Percentiles rank a stretch among this genome's conserved stretches.
phyloP scores from a whole-genome alignment of 106 monocot species.

The Ottelia alismoides region DNA sequence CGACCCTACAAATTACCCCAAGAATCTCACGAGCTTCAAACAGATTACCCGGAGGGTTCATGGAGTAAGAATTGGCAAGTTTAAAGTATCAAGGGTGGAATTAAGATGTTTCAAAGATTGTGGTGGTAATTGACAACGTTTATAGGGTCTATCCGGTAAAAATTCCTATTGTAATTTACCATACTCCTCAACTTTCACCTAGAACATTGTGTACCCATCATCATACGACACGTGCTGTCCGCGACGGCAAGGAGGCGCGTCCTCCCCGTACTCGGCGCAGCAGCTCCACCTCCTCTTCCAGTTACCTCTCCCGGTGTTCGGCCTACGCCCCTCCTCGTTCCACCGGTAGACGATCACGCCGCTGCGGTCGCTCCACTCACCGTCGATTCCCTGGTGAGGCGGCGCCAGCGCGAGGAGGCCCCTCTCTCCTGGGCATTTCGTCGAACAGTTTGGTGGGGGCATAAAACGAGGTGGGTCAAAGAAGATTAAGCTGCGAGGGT shows the following conservation, averaged over 20 bases:
- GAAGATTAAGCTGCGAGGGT: background rate
- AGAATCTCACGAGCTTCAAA: too few relatives aligned
- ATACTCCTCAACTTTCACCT: too few relatives aligned
- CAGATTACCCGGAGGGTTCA: too few relatives aligned
- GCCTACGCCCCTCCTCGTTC: constrained; percentile 45
- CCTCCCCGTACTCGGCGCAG: constrained; percentile 49
- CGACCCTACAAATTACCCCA: too few relatives aligned
- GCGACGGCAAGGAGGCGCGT: constrained; percentile 41
- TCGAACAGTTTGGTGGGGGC: background rate
- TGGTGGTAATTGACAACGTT: too few relatives aligned
- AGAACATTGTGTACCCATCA: constrained; percentile 82
- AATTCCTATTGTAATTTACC: too few relatives aligned
- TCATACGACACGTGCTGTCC: constrained; percentile 71
- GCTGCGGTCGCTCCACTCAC: constrained; percentile 78
- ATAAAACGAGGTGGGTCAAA: background rate
- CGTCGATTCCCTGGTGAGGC: constrained; percentile 85
- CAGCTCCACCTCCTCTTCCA: constrained; percentile 91
- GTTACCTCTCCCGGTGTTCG: constrained; percentile 44
- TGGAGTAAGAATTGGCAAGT: too few relatives aligned
- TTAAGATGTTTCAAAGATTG: too few relatives aligned
- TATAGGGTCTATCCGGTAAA: too few relatives aligned
- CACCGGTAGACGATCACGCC: constrained; percentile 79
- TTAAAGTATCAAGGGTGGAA: too few relatives aligned
- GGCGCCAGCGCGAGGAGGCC: constrained; percentile 59
- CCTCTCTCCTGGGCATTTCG: constrained; percentile 34